Evolutionary conservation across 352 stramenopile genomes (phyloP), one percentile per base, ranked within the genome.

Genomic region (Globisporangium yorkense): DNA sequence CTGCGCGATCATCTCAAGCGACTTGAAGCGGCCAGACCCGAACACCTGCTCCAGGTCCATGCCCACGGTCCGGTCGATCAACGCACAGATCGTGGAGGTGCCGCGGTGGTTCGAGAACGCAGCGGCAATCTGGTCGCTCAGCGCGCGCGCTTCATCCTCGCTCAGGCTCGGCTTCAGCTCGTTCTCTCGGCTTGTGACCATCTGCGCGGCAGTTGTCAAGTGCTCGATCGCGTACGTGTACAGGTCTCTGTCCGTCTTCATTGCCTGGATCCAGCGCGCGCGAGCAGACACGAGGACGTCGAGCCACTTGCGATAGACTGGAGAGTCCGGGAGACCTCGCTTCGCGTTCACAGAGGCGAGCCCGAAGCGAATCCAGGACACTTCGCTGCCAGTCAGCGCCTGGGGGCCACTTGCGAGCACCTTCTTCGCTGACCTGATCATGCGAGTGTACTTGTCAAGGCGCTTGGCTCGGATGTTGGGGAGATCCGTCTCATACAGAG

Each of bases 361-460:
- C 0, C 52, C 49, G 9, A 43, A 61, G 13, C 62, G 51, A 20
- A 68, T 57, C 33, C 40, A 47, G 3, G 41, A 44, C 3, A 68
- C 52, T 16, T 68, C 62, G 2, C 16, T 16, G 20, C 56, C 56
- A n/a, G 51, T 65, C 27, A 68, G 21, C 16, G 51, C 31, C 1
- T 40, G 20, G 0, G 56, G 46, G 18, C 62, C 62, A 2, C 18
- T 10, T 8, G 2, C 27, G 29, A 44, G 3, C 16, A 59, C 54
- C 27, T 29, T 27, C 20, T 31, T 12, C 10, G 35, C 31, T 1
- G n/a, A 45, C 10, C 7, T 44, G 29, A 52, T 18, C 31, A 52
- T 44, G 29, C 44, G 44, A 13, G n/a, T 12, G 44, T 59, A 59
- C 29, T 52, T 52, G 43, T 20, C 5, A 29, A 20, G 54, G 7